Evolutionary conservation across 1,284 basidiomycete genomes (phyloP), one percentile per base, ranked within the genome.

Genomic region (Phellopilus nigrolimitatus): DNA sequence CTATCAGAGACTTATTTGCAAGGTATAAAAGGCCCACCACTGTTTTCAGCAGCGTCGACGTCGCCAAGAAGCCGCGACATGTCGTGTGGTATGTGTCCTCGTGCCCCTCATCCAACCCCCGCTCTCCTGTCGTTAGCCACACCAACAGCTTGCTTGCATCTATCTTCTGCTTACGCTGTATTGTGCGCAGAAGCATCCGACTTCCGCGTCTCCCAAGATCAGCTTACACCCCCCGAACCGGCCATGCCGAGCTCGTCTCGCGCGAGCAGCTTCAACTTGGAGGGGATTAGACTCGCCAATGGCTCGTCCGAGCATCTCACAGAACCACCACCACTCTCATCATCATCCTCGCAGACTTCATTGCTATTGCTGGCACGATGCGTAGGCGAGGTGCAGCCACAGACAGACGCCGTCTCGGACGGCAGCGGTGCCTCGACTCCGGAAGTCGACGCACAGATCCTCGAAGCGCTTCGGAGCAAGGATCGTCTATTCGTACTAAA

Each of bases 391-490:
- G 47, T 24, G 27, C 38, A 33, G 45, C 37, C 40, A 31, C 51
- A 41, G 33, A 33, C 31, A n/a, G 51, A 53, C 8, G 47, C 40
- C 22, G 33, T 21, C 21, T 22, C 42, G 13, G 49, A 46, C 19
- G 27, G 43, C 24, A 51, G 49, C 36, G 53, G 53, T 28, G 24
- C 43, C n/a, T 51, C 49, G 9, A 55, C 53, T 38, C 52, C 59
- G 44, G 83, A 86, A 55, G 78, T 82, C 54, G 88, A 90, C 71
- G 71, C 77, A 8, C 82, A 84, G 66, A 88, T 91, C 60, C 58
- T 87, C 57, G 88, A 91, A 66, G 88, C 89, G n/a, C 80, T 91
- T 55, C 79, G 73, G 66, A 83, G 82, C 73, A 91, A 91, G 70
- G 88, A 91, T 66, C 76, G 88, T 61, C 73, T 91, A 55, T 91